Percentiles rank a stretch among this genome's conserved stretches.
Evolutionary conservation across 768 basidiomycete species (phyloP).

Genomic region (Steccherinum ochraceum): DNA sequence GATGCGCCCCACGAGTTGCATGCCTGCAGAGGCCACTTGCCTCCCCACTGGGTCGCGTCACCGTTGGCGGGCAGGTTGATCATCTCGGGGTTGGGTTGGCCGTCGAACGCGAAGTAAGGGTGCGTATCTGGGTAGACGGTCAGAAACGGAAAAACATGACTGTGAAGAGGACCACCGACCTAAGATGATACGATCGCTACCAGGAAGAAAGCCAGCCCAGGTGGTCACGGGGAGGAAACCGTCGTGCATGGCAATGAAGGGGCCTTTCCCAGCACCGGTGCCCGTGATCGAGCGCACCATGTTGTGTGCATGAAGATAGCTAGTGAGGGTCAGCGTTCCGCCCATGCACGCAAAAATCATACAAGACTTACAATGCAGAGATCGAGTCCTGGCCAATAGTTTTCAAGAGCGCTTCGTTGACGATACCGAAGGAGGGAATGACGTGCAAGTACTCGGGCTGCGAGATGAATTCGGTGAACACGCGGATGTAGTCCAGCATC

Average conservation of each 20-base stretch:
- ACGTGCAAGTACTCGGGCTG: conserved; percentile 66
- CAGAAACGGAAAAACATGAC: not conserved
- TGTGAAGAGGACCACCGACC: conserved; percentile 22
- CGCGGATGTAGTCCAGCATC: conserved; percentile 68
- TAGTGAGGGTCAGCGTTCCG: conserved; percentile 30
- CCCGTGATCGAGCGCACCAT: conserved; percentile 73
- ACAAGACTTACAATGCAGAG: conserved; percentile 54
- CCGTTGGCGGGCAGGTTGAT: conserved; percentile 35
- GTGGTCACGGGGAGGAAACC: conserved; percentile 43
- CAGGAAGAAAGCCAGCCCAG: conserved; percentile 33
- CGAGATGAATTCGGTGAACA: conserved; percentile 73
- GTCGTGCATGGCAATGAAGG: conserved; percentile 47
- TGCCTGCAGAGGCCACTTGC: conserved; percentile 28
- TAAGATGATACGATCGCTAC: conserved; percentile 36
- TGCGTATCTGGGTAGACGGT: conserved; percentile 25
- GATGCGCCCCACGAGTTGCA: conserved; percentile 39
- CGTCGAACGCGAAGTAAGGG: conserved; percentile 39
- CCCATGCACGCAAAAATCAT: no score
- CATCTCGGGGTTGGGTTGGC: conserved; percentile 25
- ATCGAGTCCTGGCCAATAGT: conserved; percentile 50
- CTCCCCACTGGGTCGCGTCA: conserved; percentile 16
- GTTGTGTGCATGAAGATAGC: conserved; percentile 52
- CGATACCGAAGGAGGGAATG: conserved; percentile 52
- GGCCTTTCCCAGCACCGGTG: conserved; percentile 54
- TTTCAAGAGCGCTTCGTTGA: conserved; percentile 53